These are phyloP conservation scores for Aspergillus saccharolyticus DNA, from an alignment of 495 filamentous ascomycete genomes.

Conservation along the genomic window DNA sequence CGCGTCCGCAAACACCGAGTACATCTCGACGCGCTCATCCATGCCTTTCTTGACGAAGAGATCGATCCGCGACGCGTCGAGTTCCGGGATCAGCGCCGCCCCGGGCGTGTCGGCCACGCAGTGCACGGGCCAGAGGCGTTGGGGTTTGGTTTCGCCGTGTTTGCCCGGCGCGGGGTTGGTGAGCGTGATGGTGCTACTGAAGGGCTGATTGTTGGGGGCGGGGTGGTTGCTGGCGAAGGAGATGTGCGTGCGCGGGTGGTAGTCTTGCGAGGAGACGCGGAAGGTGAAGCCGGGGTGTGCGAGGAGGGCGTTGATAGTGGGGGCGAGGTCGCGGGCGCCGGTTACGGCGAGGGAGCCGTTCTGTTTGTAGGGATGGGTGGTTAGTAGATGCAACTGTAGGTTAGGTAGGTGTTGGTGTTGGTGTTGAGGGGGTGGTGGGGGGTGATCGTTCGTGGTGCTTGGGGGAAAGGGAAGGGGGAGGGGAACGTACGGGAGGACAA, in stretches of 20 bases:
- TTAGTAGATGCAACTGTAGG: no score
- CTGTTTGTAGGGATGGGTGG: constrained; percentile 32
- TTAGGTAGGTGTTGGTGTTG: neutral
- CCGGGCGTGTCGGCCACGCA: constrained; percentile 74
- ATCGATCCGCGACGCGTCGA: constrained; percentile 57
- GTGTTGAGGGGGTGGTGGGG: neutral
- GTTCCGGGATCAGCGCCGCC: constrained; percentile 68
- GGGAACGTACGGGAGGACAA: constrained; percentile 66
- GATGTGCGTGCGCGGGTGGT: constrained; percentile 77
- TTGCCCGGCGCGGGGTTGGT: constrained; percentile 59
- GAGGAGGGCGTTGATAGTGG: constrained; percentile 72
- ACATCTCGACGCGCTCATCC: constrained; percentile 77
- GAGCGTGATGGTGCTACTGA: constrained; percentile 56
- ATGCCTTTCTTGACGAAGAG: constrained; percentile 71
- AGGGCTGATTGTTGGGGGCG: constrained; percentile 60
- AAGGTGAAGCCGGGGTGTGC: constrained; percentile 59
- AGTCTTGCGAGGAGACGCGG: constrained; percentile 84
- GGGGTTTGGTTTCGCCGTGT: constrained; percentile 55
- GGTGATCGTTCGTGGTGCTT: no score
- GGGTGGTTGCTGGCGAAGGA: constrained; percentile 84
- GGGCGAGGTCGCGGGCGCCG: constrained; percentile 62
- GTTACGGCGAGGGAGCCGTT: constrained; percentile 76
- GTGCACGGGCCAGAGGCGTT: constrained; percentile 83
- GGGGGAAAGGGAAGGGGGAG: neutral
- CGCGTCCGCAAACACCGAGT: constrained; percentile 77